phyloP scores from a whole-genome alignment of 371 early-diverging fungal genomes.

The Zancudomyces culisetae region DNA sequence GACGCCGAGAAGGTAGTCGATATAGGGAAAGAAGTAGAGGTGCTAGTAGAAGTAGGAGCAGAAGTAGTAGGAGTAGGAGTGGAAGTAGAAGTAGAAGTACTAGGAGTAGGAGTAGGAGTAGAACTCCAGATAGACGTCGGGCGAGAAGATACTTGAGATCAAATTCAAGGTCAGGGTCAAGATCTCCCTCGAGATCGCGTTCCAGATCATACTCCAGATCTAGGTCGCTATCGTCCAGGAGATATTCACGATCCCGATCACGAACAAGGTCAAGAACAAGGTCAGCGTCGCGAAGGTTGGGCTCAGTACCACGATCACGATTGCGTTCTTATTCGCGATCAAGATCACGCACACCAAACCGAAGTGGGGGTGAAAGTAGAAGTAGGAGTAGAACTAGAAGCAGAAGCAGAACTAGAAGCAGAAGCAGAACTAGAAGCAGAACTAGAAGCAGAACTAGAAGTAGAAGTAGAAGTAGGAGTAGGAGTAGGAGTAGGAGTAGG shows the following conservation, averaged over 20 bases:
- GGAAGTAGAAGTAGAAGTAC: neutral
- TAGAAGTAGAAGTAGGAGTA: no score
- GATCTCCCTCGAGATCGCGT: neutral
- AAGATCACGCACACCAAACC: no score
- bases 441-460: no score
- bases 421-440: no score
- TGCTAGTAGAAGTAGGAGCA: neutral
- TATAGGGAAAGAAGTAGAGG: neutral
- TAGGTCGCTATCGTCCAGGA: neutral
- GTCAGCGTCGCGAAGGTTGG: constrained; percentile 1
- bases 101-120: neutral
- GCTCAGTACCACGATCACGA: no score
- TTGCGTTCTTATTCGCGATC: no score
- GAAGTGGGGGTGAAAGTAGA: no score
- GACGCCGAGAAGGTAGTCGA: neutral
- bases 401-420: no score
- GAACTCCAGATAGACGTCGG: no score
- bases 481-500: no score
- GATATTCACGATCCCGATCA: neutral
- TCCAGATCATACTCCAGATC: neutral
- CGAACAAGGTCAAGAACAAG: neutral
- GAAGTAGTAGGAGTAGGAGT: neutral
- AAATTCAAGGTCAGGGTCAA: neutral
- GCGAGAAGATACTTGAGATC: no score
- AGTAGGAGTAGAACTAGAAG: no score